Conservation (phyloP, 768 basidiomycete genomes). For the Boletus rufocinnamomeus region DNA sequence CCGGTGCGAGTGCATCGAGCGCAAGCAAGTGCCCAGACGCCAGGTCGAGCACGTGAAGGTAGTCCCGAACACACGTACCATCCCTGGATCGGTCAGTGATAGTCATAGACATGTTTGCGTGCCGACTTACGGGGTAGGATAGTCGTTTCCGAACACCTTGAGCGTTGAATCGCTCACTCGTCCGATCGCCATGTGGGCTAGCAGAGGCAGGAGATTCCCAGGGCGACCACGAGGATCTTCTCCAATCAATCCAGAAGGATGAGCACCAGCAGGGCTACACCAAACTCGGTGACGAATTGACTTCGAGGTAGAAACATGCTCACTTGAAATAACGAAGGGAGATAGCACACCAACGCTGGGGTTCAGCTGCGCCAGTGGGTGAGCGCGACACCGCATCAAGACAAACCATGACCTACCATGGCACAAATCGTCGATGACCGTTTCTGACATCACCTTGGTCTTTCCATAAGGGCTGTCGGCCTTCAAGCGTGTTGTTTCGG, state of each 20-base stretch:
- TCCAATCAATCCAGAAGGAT: constrained; percentile 92
- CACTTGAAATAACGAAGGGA: constrained; percentile 98
- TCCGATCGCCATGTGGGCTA: constrained; percentile 94
- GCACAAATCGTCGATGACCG: constrained; percentile 85
- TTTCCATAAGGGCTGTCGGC: constrained; percentile 94
- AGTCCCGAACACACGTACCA: constrained; percentile 97
- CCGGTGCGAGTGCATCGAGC: constrained; percentile 72
- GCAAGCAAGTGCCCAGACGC: constrained; percentile 94
- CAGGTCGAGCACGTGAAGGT: constrained; percentile 90
- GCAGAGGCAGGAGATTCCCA: constrained; percentile 89
- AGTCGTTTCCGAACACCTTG: constrained; percentile 96
- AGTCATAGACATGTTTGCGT: too few relatives aligned
- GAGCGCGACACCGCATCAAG: constrained; percentile 2
- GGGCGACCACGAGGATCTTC: constrained; percentile 97
- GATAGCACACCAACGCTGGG: constrained; percentile 72
- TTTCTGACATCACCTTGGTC: constrained; percentile 95
- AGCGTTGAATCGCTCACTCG: constrained; percentile 68
- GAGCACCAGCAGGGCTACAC: constrained; percentile 91
- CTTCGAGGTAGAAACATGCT: constrained; percentile 23
- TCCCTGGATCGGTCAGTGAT: constrained; percentile 51
- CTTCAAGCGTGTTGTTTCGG: constrained; percentile 83
- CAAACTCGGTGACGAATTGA: constrained; percentile 6
- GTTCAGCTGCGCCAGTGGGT: constrained; percentile 53
- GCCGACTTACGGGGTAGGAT: constrained; percentile 78
- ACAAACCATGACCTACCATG: constrained; percentile 50